These are phyloP conservation scores for Neurospora cerealis DNA, from an alignment of 495 filamentous ascomycete genomes.

Conservation along the genomic window DNA sequence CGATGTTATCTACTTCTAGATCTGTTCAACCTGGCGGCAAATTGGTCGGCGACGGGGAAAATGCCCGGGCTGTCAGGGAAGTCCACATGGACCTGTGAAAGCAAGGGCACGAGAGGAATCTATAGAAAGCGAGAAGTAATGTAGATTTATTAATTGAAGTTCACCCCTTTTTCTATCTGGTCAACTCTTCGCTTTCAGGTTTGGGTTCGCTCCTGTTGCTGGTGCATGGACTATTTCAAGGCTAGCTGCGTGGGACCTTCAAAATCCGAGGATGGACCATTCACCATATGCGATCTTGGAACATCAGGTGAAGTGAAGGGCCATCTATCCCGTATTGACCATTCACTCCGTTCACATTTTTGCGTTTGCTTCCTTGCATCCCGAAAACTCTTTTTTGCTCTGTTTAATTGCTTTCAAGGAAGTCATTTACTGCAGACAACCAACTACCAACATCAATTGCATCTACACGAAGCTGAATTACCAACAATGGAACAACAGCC, in stretches of 20 bases:
- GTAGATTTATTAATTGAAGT: no score
- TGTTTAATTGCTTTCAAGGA: accelerated
- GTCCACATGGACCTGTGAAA: no score
- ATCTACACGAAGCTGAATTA: neutral
- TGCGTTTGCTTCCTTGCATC: neutral
- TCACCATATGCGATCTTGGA: neutral
- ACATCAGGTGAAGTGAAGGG: neutral
- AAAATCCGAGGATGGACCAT: neutral
- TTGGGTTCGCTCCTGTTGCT: neutral
- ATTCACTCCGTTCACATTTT: neutral
- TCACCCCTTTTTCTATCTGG: no score
- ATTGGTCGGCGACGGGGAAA: no score
- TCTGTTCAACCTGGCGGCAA: no score
- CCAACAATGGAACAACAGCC: neutral
- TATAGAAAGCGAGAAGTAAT: no score
- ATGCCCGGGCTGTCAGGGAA: no score
- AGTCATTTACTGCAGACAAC: neutral
- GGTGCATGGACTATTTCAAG: no score
- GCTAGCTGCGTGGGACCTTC: neutral
- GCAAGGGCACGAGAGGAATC: no score
- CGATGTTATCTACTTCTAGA: no score
- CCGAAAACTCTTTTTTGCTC: neutral
- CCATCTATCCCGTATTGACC: neutral
- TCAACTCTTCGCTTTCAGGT: neutral
- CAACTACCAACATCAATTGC: neutral